Base-by-base conservation (phyloP, 2,329 filamentous ascomycete genomes). In the Berkeleyomyces rouxiae region DNA sequence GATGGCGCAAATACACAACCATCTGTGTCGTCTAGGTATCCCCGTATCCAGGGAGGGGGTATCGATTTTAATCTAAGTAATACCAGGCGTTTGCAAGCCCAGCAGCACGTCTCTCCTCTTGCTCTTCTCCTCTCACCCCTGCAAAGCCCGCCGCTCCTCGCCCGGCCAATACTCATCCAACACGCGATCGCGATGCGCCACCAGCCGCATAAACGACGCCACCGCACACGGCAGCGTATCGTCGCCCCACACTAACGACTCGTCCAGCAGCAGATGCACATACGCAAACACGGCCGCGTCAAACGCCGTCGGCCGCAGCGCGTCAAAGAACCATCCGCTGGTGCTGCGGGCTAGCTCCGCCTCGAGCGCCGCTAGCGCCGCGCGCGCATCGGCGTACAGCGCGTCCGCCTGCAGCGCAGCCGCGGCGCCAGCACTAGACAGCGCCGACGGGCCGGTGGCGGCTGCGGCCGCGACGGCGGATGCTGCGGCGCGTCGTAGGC, bases 241-340 rank as follows among this genome's bases (percentile, higher is more conserved):
- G 63, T 88, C 82, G 64, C 75, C 76, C 87, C 88, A 91, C 1
- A 74, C 76, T 66, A 90, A 66, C 6, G 65, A 65, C 69, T 83
- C 78, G 65, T 87, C 83, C 60, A 95, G 74, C 61, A 97, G 76
- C 59, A 95, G 76, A 72, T 95, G 83, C 0, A 88, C 91, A 72
- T 96, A 99, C 3, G 90, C 85, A 74, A 96, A 97, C 1, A 97
- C 82, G 61, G 83, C 84, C 5, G 92, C 91, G 73, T 99, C 93
- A 68, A 97, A 92, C 33, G 92, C 70, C 0, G 84, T 83, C 0
- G 92, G 89, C 70, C 39, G 72, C 59, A 63, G 71, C 70, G 65
- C 68, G 33, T 70, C 75, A 63, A 81, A 81, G 70, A 82, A 82
- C 77, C 78, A 82, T 2, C 68, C 67, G 1, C 70, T 68, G 9